Conservation (phyloP, 352 stramenopile species). For the Plasmopara halstedii region DNA sequence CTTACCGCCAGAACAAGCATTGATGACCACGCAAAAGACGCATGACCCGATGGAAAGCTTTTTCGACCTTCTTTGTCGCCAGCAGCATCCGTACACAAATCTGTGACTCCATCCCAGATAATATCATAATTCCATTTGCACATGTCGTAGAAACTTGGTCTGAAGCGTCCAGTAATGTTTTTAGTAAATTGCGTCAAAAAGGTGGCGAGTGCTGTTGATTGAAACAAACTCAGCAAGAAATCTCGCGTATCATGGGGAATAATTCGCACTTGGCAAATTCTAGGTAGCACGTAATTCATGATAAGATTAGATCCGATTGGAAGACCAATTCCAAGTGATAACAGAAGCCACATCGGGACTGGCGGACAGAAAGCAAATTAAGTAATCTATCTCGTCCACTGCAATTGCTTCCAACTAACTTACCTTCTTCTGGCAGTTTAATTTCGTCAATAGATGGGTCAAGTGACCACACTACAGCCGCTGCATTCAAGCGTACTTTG, state of each 20-base stretch:
- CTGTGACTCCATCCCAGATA: slow-evolving; percentile 68
- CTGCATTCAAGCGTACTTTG: slow-evolving; percentile 36
- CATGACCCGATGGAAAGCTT: slow-evolving; percentile 76
- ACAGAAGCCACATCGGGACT: slow-evolving; percentile 49
- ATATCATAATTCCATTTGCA: slow-evolving; percentile 62
- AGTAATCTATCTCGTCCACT: neutral
- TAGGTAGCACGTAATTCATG: slow-evolving; percentile 57
- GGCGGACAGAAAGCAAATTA: neutral
- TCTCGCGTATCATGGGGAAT: slow-evolving; percentile 70
- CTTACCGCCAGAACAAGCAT: slow-evolving; percentile 72
- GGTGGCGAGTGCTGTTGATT: slow-evolving; percentile 36
- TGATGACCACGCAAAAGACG: slow-evolving; percentile 61
- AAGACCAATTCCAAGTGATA: slow-evolving; percentile 22
- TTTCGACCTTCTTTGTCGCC: slow-evolving; percentile 67
- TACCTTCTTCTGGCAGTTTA: slow-evolving; percentile 39
- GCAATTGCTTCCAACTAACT: neutral
- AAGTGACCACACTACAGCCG: slow-evolving; percentile 29
- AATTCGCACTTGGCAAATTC: slow-evolving; percentile 33
- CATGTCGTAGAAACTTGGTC: slow-evolving; percentile 79
- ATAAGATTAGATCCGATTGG: slow-evolving; percentile 44
- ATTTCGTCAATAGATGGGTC: slow-evolving; percentile 44
- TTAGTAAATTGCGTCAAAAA: slow-evolving; percentile 75
- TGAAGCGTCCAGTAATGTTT: slow-evolving; percentile 69
- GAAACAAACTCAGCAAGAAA: slow-evolving; percentile 62
- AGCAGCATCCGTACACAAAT: slow-evolving; percentile 51